Percentiles rank a stretch among this genome's conserved stretches.
phyloP scores from a whole-genome alignment of 2,329 filamentous ascomycete species.

The Fusarium luffae region DNA sequence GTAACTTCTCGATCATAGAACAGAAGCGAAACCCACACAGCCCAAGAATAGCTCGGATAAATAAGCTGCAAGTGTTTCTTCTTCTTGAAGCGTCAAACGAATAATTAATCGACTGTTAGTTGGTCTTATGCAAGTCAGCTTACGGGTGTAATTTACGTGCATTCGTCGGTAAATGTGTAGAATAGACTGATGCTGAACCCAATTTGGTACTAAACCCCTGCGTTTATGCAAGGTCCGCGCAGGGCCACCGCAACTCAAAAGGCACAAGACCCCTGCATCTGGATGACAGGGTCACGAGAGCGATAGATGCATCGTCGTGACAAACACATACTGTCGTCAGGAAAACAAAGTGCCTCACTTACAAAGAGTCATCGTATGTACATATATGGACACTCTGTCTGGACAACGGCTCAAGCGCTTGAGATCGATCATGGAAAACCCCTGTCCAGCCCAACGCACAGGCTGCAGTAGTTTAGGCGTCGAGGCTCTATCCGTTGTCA shows the following conservation, averaged over 20 bases:
- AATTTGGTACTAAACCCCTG: constrained; percentile 29
- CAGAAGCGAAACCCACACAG: background rate
- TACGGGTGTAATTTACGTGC: constrained; percentile 14
- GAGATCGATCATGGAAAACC: constrained; percentile 17
- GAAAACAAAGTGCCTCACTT: constrained; percentile 17
- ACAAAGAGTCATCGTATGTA: constrained; percentile 19
- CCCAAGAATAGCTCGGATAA: constrained; percentile 4
- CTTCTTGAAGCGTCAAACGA: background rate
- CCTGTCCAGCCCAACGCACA: constrained; percentile 23
- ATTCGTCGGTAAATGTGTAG: background rate
- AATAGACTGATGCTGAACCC: constrained; percentile 28
- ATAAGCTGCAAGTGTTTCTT: background rate
- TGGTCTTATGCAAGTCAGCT: constrained; percentile 10
- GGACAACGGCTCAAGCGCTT: constrained; percentile 22
- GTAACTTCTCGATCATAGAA: background rate
- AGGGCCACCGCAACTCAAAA: constrained; percentile 18
- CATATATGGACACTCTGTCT: constrained; percentile 19
- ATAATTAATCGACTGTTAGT: background rate
- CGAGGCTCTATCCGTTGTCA: constrained; percentile 20
- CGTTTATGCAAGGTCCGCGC: constrained; percentile 33
- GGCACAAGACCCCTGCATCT: constrained; percentile 21
- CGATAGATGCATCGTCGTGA: constrained; percentile 11
- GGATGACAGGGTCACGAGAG: constrained; percentile 19
- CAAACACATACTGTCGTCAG: constrained; percentile 16
- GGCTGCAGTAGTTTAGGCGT: constrained; percentile 17